Percentiles rank a stretch among this genome's conserved stretches.
phyloP scores from a whole-genome alignment of 208 protist species.

The Crithidia sp. region DNA sequence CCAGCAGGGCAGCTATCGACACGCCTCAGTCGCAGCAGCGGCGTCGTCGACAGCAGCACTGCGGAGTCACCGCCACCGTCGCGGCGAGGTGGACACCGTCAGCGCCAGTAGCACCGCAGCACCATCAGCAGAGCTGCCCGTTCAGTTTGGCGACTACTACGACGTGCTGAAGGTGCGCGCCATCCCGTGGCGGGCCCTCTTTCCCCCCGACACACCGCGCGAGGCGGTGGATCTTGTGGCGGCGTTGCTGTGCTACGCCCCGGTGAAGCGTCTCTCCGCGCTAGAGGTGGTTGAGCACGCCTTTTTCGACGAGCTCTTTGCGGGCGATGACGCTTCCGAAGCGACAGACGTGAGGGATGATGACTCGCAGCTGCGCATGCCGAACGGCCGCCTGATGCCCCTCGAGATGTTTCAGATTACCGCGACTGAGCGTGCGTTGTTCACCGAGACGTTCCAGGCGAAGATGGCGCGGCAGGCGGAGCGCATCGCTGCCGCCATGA shows the following conservation, averaged over 20 bases:
- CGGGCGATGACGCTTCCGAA: neutral
- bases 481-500: slow-evolving; percentile 19
- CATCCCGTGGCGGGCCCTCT: slow-evolving; percentile 94
- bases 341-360: neutral
- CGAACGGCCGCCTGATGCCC: slow-evolving; percentile 55
- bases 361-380: slow-evolving; percentile 35
- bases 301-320: slow-evolving; percentile 96
- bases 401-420: slow-evolving; percentile 75
- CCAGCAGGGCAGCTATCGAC: neutral
- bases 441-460: slow-evolving; percentile 28
- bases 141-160: slow-evolving; percentile 66
- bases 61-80: too few relatives aligned
- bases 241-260: slow-evolving; percentile 95
- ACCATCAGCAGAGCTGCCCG: neutral
- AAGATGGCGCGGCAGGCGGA: slow-evolving; percentile 42
- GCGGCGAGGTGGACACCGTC: too few relatives aligned
- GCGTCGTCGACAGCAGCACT: slow-evolving; percentile 3
- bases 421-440: slow-evolving; percentile 40
- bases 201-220: slow-evolving; percentile 71
- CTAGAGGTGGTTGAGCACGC: slow-evolving; percentile 97
- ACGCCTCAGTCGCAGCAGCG: neutral
- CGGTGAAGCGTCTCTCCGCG: slow-evolving; percentile 95
- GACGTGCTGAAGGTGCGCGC: slow-evolving; percentile 97
- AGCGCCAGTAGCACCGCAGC: too few relatives aligned
- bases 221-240: slow-evolving; percentile 97